Evolutionary conservation across 345 rosid genomes (phyloP).

Genomic region (Citrus trifoliata): DNA sequence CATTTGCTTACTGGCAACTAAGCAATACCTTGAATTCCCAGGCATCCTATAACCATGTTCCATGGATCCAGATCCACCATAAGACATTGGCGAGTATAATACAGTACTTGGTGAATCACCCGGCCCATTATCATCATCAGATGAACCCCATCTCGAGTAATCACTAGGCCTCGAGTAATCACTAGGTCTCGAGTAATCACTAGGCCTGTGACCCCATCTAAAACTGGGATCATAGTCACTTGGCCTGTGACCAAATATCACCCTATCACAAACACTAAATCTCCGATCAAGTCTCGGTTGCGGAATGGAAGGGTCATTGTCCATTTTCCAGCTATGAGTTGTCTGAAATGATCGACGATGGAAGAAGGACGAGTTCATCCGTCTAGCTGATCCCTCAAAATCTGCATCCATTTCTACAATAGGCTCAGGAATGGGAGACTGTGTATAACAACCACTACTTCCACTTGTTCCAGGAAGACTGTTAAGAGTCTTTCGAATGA

Average conservation of each 20-base stretch:
- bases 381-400: slow-evolving; percentile 89
- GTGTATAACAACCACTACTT: slow-evolving; percentile 61
- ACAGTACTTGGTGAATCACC: slow-evolving; percentile 91
- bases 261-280: slow-evolving; percentile 92
- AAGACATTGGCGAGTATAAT: slow-evolving; percentile 71
- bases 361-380: slow-evolving; percentile 74
- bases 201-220: slow-evolving; percentile 53
- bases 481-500: slow-evolving; percentile 76
- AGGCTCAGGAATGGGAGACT: slow-evolving; percentile 91
- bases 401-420: slow-evolving; percentile 90
- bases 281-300: slow-evolving; percentile 79
- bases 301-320: slow-evolving; percentile 61
- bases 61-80: slow-evolving; percentile 43
- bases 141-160: slow-evolving; percentile 86
- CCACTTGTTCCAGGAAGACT: slow-evolving; percentile 90
- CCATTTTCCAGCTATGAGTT: slow-evolving; percentile 77
- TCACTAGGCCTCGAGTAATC: slow-evolving; percentile 93
- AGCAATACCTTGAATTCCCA: slow-evolving; percentile 77
- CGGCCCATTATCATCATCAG: slow-evolving; percentile 87
- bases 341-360: slow-evolving; percentile 94
- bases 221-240: slow-evolving; percentile 69
- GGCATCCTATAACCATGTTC: slow-evolving; percentile 66
- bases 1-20: slow-evolving; percentile 96
- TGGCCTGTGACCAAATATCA: slow-evolving; percentile 70
- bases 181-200: slow-evolving; percentile 83